Evolutionary conservation across 805 yeast species (phyloP).

Genomic region (Torulaspora microellipsoides): DNA sequence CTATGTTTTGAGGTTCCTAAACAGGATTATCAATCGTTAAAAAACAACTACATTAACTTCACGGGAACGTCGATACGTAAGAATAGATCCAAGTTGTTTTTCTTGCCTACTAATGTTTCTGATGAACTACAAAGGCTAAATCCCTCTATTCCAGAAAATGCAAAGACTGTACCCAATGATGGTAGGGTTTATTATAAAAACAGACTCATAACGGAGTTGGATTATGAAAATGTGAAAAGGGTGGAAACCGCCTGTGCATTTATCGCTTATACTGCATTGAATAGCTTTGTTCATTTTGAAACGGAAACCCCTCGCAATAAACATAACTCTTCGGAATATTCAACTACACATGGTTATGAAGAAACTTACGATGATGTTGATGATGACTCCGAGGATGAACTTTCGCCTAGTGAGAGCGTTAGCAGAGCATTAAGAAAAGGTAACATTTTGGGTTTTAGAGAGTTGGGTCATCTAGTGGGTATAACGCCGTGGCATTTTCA

Average conservation of each 20-base stretch:
- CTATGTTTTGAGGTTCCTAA: conserved; percentile 24
- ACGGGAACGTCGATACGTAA: conserved; percentile 28
- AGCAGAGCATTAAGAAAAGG: conserved; percentile 49
- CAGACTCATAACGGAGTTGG: conserved; percentile 23
- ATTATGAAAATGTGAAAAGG: conserved; percentile 23
- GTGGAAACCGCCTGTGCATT: conserved; percentile 25
- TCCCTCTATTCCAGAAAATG: conserved; percentile 23
- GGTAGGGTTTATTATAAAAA: conserved; percentile 23
- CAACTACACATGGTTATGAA: not conserved
- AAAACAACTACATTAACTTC: conserved; percentile 21
- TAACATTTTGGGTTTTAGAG: conserved; percentile 78
- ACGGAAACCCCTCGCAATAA: conserved; percentile 10
- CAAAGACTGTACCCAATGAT: conserved; percentile 18
- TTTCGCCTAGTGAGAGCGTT: conserved; percentile 19
- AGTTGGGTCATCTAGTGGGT: conserved; percentile 77
- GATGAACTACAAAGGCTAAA: conserved; percentile 26
- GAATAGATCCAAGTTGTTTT: conserved; percentile 21
- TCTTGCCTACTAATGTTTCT: conserved; percentile 24
- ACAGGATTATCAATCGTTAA: conserved; percentile 20
- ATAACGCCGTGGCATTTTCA: conserved; percentile 92
- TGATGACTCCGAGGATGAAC: conserved; percentile 8
- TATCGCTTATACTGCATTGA: conserved; percentile 24
- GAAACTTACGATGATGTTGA: conserved; percentile 1
- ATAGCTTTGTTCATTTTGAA: conserved; percentile 22
- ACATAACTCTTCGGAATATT: not conserved